Conservation (phyloP, 306 rosid genomes). For the Clitoria ternatea region DNA sequence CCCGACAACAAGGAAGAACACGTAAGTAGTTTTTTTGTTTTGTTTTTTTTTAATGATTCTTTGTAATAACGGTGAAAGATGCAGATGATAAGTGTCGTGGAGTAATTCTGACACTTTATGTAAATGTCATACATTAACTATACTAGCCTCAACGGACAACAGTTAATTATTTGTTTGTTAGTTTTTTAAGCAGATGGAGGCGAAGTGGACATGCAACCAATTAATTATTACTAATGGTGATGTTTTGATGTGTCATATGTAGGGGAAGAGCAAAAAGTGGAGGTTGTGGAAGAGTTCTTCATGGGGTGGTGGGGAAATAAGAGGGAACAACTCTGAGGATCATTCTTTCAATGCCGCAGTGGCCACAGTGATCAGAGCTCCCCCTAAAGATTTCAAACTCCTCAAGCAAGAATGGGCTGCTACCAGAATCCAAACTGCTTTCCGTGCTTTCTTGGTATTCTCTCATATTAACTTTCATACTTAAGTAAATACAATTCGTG, state of each 20-base stretch:
- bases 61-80: too few species aligned
- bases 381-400: constrained; percentile 63
- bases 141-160: too few species aligned
- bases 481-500: too few species aligned
- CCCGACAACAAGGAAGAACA: constrained; percentile 41
- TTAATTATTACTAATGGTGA: too few species aligned
- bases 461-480: too few species aligned
- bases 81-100: too few species aligned
- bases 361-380: constrained; percentile 80
- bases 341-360: constrained; percentile 49
- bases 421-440: constrained; percentile 75
- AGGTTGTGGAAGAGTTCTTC: constrained; percentile 69
- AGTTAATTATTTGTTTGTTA: too few species aligned
- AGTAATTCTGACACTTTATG: too few species aligned
- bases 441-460: constrained; percentile 87
- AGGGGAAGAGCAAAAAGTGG: constrained; percentile 66
- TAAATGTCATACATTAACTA: too few species aligned
- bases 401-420: constrained; percentile 88
- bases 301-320: constrained; percentile 29
- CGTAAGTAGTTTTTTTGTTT: constrained; percentile 15
- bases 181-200: too few species aligned
- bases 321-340: neutral
- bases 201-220: too few species aligned
- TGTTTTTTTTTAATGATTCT: too few species aligned
- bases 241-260: neutral